These are phyloP conservation scores for Spathaspora sp. DNA, from an alignment of 1,139 yeast genomes.

Conservation along the genomic window DNA sequence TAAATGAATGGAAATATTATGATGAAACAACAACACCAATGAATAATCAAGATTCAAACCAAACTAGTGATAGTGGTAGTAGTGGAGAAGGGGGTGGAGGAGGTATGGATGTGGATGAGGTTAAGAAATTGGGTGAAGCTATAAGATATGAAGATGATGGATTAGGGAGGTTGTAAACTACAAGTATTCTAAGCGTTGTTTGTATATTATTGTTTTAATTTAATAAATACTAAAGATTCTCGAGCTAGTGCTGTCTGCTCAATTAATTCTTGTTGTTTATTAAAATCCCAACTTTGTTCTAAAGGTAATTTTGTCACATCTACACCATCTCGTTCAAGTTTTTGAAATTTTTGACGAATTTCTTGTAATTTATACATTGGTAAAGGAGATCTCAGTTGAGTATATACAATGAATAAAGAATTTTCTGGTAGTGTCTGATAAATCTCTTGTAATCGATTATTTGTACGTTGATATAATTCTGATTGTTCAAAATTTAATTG, in stretches of 20 bases:
- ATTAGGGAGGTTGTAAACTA: background rate
- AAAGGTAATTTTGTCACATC: slow-evolving; percentile 41
- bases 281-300: slow-evolving; percentile 52
- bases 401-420: slow-evolving; percentile 58
- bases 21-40: background rate
- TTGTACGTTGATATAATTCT: slow-evolving; percentile 31
- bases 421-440: slow-evolving; percentile 56
- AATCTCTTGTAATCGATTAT: slow-evolving; percentile 46
- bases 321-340: slow-evolving; percentile 33
- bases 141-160: slow-evolving; percentile 8
- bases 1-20: slow-evolving; percentile 29
- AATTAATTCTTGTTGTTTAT: slow-evolving; percentile 41
- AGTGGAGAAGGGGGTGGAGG: slow-evolving; percentile 2
- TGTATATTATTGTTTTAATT: slow-evolving; percentile 28
- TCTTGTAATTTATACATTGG: slow-evolving; percentile 50
- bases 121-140: slow-evolving; percentile 9
- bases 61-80: background rate
- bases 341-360: slow-evolving; percentile 24
- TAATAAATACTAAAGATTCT: slow-evolving; percentile 54
- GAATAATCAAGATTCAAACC: background rate
- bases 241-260: slow-evolving; percentile 50
- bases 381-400: slow-evolving; percentile 64
- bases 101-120: slow-evolving; percentile 5
- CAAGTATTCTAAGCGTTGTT: slow-evolving; percentile 2
- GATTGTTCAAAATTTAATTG: slow-evolving; percentile 14